Evolutionary conservation across 345 rosid species (phyloP).

Genomic region (Populus euphratica): DNA sequence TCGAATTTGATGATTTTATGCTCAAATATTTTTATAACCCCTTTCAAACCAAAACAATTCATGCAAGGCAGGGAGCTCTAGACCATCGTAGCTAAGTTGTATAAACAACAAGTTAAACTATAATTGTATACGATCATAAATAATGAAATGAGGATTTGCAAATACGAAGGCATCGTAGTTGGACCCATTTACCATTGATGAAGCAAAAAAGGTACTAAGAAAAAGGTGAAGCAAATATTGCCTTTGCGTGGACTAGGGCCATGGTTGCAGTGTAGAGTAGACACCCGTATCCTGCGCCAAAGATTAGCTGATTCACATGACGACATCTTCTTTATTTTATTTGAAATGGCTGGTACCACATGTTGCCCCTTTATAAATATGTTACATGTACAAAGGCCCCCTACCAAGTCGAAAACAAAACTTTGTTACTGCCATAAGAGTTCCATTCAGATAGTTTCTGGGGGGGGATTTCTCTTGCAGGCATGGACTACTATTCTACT

Average conservation of each 20-base stretch:
- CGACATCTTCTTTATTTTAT: constrained; percentile 21
- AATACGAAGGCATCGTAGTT: background rate
- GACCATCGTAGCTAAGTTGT: background rate
- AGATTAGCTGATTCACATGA: constrained; percentile 37
- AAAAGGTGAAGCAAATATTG: constrained; percentile 20
- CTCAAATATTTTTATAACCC: too few species aligned
- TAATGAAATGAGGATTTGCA: background rate
- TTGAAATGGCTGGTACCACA: background rate
- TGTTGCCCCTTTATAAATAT: background rate
- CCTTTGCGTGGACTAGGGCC: constrained; percentile 26
- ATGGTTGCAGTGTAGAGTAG: constrained; percentile 16
- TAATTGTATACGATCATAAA: too few species aligned
- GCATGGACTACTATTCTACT: constrained; percentile 26
- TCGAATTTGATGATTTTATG: too few species aligned
- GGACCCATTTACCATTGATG: constrained; percentile 7
- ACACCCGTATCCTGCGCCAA: constrained; percentile 53
- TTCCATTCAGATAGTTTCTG: background rate
- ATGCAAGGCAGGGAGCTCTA: background rate
- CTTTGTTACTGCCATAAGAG: background rate
- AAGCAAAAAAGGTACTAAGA: constrained; percentile 12
- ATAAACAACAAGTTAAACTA: too few species aligned
- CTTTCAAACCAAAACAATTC: too few species aligned
- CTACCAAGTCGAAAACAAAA: background rate
- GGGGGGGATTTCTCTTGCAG: background rate
- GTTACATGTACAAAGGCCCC: background rate